These are phyloP conservation scores for Petunia axillaris DNA, from an alignment of 257 asterid species.

Conservation along the genomic window DNA sequence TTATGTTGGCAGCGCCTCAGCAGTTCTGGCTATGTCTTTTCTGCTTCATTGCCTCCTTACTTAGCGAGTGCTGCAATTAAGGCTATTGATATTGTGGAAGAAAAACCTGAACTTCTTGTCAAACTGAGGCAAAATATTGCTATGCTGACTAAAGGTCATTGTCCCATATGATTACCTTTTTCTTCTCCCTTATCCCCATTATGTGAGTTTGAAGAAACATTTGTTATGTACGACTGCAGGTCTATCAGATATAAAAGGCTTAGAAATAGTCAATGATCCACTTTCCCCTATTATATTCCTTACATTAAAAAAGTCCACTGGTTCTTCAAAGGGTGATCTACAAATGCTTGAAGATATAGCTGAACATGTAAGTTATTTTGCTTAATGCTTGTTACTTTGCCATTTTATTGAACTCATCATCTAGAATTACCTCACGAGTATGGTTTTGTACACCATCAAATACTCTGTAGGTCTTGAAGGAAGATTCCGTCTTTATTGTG, in stretches of 20 bases:
- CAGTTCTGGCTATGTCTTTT: constrained; percentile 90
- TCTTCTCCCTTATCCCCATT: constrained; percentile 18
- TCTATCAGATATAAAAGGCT: constrained; percentile 57
- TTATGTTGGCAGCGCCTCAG: constrained; percentile 78
- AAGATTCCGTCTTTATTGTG: constrained; percentile 63
- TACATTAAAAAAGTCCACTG: constrained; percentile 57
- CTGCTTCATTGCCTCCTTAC: constrained; percentile 96
- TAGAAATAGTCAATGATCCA: constrained; percentile 63
- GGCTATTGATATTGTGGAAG: constrained; percentile 78
- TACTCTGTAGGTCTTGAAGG: constrained; percentile 64
- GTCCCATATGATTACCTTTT: not conserved
- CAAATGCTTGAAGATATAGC: constrained; percentile 73
- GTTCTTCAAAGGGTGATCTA: constrained; percentile 67
- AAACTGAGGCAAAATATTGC: constrained; percentile 62
- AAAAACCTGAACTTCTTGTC: constrained; percentile 64
- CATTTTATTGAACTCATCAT: constrained; percentile 2
- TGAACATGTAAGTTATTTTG: constrained; percentile 47
- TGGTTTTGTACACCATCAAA: not conserved
- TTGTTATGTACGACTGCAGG: constrained; percentile 43
- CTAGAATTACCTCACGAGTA: constrained; percentile 11
- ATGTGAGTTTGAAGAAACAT: not conserved
- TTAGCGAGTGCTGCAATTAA: constrained; percentile 94
- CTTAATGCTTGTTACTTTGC: not conserved
- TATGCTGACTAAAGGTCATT: constrained; percentile 56
- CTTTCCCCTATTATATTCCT: constrained; percentile 75